Evolutionary conservation across 169 alveolate genomes (phyloP), one percentile per base, ranked within the genome.

Genomic region (Babesia ovis): DNA sequence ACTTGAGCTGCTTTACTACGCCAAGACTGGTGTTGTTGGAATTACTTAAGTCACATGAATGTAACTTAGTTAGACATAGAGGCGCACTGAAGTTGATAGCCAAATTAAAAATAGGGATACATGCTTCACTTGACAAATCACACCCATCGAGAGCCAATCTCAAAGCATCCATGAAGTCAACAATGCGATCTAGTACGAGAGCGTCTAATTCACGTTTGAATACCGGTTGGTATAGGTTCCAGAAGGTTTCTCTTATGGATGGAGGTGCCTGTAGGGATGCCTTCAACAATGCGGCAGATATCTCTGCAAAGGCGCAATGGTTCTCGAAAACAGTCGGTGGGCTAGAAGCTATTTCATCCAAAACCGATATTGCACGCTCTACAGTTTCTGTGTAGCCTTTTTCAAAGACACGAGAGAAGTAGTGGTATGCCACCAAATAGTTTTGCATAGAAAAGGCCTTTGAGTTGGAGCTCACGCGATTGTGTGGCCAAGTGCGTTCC

Each of bases 401-500:
- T 0, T 50, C 54, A 14, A 64, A 42, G 31, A 64, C 27, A 23
- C 22, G 51, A 20, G 39, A 12, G 69, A 79, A 69, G 62, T 68
- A 79, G 25, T 61, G 60, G 55, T 69, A 69, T 8, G 70, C 25
- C 20, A 79, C 42, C 35, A 32, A 37, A 55, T 62, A 79, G 61
- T 79, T 79, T 29, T 79, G 75, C 45, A 35, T 37, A 1, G 86
- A 69, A n/a, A 68, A 35, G 34, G 68, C 54, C 46, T 41, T 69
- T 0, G 86, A 79, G 31, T 79, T 79, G 41, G 48, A 12, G 9
- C 74, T 9, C 14, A 48, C 37, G 5, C 86, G 58, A 27, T 57
- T 79, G 23, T 62, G 46, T 14, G 83, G 81, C 83, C 81, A 79
- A 20, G 86, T 32, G 43, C 69, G 46, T n/a, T 70, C 77, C 42